A percentile compares a stretch with the other conserved stretches of the same genome.
These are phyloP conservation scores for Capniomyces stellatus DNA, from an alignment of 371 early-diverging fungal species.

Conservation along the genomic window DNA sequence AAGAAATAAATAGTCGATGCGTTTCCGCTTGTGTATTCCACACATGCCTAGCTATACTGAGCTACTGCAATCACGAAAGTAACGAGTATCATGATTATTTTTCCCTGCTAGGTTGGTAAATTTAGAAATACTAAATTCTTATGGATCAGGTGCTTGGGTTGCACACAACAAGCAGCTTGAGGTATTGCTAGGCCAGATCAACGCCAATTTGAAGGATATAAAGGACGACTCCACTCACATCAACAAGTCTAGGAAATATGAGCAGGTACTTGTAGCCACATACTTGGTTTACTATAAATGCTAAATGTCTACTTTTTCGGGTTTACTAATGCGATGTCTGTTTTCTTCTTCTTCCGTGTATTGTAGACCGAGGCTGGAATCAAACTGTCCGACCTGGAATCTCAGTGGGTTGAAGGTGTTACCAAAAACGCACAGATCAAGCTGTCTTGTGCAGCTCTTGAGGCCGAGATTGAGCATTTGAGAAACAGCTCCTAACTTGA, in stretches of 20 bases:
- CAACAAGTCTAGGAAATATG: constrained; percentile 21
- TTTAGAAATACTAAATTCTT: constrained; percentile 59
- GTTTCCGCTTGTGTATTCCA: too few relatives aligned
- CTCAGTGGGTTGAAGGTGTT: constrained; percentile 15
- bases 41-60: too few relatives aligned
- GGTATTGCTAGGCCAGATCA: constrained; percentile 7
- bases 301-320: too few relatives aligned
- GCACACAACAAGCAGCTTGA: constrained; percentile 66
- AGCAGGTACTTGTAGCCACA: too few relatives aligned
- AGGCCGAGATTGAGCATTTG: constrained; percentile 6
- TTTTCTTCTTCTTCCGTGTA: background rate
- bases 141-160: constrained; percentile 71
- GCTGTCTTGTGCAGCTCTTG: constrained; percentile 7
- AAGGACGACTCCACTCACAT: constrained; percentile 10
- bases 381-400: constrained; percentile 11
- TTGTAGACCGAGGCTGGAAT: constrained; percentile 7
- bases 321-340: too few relatives aligned
- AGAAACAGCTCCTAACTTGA: background rate
- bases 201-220: constrained; percentile 4
- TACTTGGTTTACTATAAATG: too few relatives aligned
- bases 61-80: too few relatives aligned
- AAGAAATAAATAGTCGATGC: too few relatives aligned
- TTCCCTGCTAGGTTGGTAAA: constrained; percentile 47
- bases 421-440: constrained; percentile 17
- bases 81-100: too few relatives aligned